Base-by-base conservation (phyloP, 2,329 filamentous ascomycete species). In the Boeremia lycopersici region DNA sequence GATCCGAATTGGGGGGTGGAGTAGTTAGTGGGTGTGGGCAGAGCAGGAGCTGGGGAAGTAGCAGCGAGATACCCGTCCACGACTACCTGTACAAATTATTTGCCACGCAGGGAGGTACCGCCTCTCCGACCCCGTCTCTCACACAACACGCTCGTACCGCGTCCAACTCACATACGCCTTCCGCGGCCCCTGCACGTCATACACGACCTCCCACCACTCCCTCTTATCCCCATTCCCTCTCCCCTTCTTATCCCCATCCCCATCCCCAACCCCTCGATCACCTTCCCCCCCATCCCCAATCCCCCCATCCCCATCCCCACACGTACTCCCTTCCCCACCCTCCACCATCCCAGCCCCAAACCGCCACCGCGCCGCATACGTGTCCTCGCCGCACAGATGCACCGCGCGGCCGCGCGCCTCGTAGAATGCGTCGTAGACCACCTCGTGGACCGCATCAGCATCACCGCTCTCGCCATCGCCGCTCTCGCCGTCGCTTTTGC, bases 371-470 rank as follows among this genome's bases (percentile, higher is more conserved):
- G 90, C 87, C 51, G 88, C 79, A 69, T 93, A 93, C 67, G 86
- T 82, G 67, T 93, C 90, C 46, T 87, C 80, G 4, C 86, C 82
- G 71, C 90, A 93, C 2, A 91, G 73, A 73, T 93, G 89, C 12
- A 83, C 84, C 2, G 86, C 86, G 60, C 79, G 84, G 0, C 88
- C 89, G 42, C 74, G 72, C 2, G 67, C 68, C 23, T n/a, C n/a
- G n/a, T n/a, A n/a, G n/a, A n/a, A n/a, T n/a, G n/a, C n/a, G n/a
- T n/a, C n/a, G n/a, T n/a, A n/a, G n/a, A n/a, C n/a, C n/a, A n/a
- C n/a, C n/a, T n/a, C n/a, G n/a, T n/a, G n/a, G n/a, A n/a, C n/a
- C n/a, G n/a, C n/a, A n/a, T n/a, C n/a, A n/a, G n/a, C n/a, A n/a
- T n/a, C n/a, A n/a, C n/a, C n/a, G n/a, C n/a, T n/a, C n/a, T n/a